phyloP scores from a whole-genome alignment of 371 early-diverging fungal species.

The Mucor sp. region DNA sequence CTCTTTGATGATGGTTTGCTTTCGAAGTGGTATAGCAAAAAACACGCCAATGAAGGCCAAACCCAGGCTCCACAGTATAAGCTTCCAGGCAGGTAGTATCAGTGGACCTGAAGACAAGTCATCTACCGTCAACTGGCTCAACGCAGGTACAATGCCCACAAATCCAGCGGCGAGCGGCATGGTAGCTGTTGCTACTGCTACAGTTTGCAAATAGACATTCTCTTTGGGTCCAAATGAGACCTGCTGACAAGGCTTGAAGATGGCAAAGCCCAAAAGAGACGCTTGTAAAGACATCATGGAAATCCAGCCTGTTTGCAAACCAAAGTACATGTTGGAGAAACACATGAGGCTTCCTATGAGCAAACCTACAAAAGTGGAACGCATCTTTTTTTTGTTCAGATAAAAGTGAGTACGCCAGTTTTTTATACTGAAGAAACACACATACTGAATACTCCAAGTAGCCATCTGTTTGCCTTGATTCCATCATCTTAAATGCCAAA shows the following conservation, averaged over 20 bases:
- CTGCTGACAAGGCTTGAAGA: slow-evolving; percentile 62
- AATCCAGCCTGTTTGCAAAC: slow-evolving; percentile 83
- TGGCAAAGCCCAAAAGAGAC: slow-evolving; percentile 71
- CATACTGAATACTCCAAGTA: not conserved
- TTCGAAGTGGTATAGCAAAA: slow-evolving; percentile 82
- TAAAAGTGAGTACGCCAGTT: not conserved
- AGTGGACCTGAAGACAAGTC: slow-evolving; percentile 52
- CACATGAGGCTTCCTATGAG: slow-evolving; percentile 69
- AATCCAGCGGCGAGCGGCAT: slow-evolving; percentile 81
- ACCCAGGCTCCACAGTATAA: slow-evolving; percentile 75
- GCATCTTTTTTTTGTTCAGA: slow-evolving; percentile 22
- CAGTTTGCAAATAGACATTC: slow-evolving; percentile 78
- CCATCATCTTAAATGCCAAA: not conserved
- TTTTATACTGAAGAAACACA: not conserved
- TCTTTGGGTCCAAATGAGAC: slow-evolving; percentile 71
- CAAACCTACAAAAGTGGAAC: slow-evolving; percentile 63
- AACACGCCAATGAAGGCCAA: slow-evolving; percentile 86
- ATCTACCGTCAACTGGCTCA: slow-evolving; percentile 56
- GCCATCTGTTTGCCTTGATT: not conserved
- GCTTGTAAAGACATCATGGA: slow-evolving; percentile 84
- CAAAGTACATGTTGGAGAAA: slow-evolving; percentile 85
- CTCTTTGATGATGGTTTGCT: slow-evolving; percentile 75
- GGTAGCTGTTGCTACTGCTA: slow-evolving; percentile 82
- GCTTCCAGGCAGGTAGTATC: slow-evolving; percentile 42
- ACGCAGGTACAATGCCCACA: slow-evolving; percentile 76